These are phyloP conservation scores for Aphanomyces invadans DNA, from an alignment of 352 stramenopile species.

Conservation along the genomic window DNA sequence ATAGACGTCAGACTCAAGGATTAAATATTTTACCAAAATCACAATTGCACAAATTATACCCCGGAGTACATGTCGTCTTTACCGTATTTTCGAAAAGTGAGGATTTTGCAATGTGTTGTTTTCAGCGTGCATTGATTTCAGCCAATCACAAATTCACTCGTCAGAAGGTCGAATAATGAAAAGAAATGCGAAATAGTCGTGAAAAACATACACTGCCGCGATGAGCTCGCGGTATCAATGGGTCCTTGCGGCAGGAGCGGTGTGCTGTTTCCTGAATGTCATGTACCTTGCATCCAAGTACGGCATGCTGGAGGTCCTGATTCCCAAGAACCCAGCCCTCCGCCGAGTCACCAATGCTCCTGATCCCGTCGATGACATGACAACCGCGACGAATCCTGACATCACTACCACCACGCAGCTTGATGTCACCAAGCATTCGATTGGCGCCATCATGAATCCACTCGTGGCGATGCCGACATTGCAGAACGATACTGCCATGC, in stretches of 20 bases:
- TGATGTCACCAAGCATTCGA: too few species aligned
- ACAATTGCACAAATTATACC: too few species aligned
- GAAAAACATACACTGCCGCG: background rate
- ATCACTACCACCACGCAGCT: too few species aligned
- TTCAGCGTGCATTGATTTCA: too few species aligned
- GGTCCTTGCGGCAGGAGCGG: conserved; percentile 1
- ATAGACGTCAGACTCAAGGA: too few species aligned
- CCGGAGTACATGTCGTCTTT: too few species aligned
- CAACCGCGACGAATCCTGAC: too few species aligned
- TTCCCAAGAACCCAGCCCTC: background rate
- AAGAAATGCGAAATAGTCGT: too few species aligned
- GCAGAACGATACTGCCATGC: conserved; percentile 40
- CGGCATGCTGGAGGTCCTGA: background rate
- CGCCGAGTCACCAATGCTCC: background rate
- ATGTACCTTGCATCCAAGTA: conserved; percentile 7
- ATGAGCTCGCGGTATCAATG: conserved; percentile 1
- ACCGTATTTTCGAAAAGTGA: too few species aligned
- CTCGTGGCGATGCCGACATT: background rate
- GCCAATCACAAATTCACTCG: background rate
- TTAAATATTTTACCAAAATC: background rate
- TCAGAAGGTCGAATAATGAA: background rate
- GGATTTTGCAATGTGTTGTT: too few species aligned
- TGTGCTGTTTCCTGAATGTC: conserved; percentile 22
- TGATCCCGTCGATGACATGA: background rate
- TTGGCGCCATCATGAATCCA: background rate